Conservation (phyloP, 2,329 filamentous ascomycete genomes). For the Ilyonectria destructans region DNA sequence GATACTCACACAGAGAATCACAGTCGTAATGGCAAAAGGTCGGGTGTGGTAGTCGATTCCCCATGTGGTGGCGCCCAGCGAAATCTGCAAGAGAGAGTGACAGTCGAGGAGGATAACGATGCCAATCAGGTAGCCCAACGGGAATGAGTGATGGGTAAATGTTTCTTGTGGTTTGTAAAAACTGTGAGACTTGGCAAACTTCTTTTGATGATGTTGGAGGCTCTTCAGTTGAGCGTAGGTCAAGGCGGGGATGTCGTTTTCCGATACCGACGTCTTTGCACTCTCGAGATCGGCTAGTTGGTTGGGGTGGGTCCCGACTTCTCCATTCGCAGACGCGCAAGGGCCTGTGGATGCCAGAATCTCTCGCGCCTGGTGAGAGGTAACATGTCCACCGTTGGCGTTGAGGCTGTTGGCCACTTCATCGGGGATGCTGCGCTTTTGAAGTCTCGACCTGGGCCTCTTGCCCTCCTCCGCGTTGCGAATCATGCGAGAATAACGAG, state of each 20-base stretch:
- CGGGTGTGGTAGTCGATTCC: conserved; percentile 80
- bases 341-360: conserved; percentile 37
- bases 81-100: conserved; percentile 86
- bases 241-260: conserved; percentile 74
- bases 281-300: conserved; percentile 58
- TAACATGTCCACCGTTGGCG: conserved; percentile 29
- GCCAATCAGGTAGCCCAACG: conserved; percentile 80
- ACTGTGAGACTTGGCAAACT: conserved; percentile 86
- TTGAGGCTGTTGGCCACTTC: conserved; percentile 39
- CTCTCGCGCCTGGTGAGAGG: conserved; percentile 42
- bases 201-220: conserved; percentile 83
- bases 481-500: conserved; percentile 70
- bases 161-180: conserved; percentile 95
- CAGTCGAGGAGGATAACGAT: conserved; percentile 86
- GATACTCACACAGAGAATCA: conserved; percentile 86
- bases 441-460: conserved; percentile 53
- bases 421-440: conserved; percentile 40
- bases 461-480: conserved; percentile 65
- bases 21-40: conserved; percentile 81
- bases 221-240: conserved; percentile 77
- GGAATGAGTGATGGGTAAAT: conserved; percentile 85
- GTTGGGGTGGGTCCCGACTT: conserved; percentile 59
- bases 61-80: conserved; percentile 85
- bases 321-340: conserved; percentile 21
- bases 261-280: conserved; percentile 55